These are phyloP conservation scores for Fonsecaea multimorphosa DNA, from an alignment of 2,329 filamentous ascomycete species.

Conservation along the genomic window DNA sequence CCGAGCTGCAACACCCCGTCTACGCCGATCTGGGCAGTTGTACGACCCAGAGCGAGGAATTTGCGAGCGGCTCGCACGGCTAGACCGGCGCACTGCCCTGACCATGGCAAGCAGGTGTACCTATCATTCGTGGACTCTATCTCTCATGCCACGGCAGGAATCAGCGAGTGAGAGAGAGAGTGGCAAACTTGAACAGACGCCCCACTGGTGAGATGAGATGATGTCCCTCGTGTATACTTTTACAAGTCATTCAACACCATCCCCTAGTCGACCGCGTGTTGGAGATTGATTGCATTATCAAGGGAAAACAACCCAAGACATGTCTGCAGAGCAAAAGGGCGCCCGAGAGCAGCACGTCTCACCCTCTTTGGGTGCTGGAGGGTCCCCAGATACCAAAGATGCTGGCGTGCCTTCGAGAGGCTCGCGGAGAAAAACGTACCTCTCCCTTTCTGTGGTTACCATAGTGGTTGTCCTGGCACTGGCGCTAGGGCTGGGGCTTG, in stretches of 20 bases:
- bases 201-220: background rate
- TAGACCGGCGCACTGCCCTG: background rate
- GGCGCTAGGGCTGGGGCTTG: constrained; percentile 16
- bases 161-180: background rate
- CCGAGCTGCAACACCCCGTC: constrained; percentile 4
- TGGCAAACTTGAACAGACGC: background rate
- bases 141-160: background rate
- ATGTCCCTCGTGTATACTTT: constrained; percentile 1
- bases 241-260: background rate
- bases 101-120: background rate
- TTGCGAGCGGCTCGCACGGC: background rate
- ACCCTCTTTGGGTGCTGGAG: background rate
- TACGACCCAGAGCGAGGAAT: background rate
- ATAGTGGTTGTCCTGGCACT: constrained; percentile 12
- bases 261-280: background rate
- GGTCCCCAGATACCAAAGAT: background rate
- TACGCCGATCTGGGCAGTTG: background rate
- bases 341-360: background rate
- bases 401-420: background rate
- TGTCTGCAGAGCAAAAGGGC: background rate
- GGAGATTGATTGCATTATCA: background rate
- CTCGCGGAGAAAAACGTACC: constrained; percentile 3
- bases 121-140: background rate
- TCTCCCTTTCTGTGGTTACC: background rate
- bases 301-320: constrained; percentile 11